Evolutionary conservation across 441 rosid species (phyloP).

Genomic region (Adansonia madagascariensis): DNA sequence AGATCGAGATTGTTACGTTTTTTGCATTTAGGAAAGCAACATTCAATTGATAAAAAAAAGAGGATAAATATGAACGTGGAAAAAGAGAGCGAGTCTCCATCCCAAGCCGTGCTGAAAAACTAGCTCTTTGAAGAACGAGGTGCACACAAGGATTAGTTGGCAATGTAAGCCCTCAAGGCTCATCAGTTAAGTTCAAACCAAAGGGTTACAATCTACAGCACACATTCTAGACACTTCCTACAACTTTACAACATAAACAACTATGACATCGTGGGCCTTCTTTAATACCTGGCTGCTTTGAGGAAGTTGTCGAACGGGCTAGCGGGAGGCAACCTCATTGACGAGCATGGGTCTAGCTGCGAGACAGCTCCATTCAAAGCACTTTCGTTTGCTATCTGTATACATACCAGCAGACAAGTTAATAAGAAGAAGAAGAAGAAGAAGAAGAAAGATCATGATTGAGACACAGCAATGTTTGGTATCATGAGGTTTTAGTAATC

Average conservation of each 20-base stretch:
- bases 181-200: not conserved
- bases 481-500: not conserved
- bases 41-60: not conserved
- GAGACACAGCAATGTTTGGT: not conserved
- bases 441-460: not conserved
- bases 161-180: not conserved
- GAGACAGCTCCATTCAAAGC: slow-evolving; percentile 32
- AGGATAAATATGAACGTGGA: not conserved
- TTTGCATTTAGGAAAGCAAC: not conserved
- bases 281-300: slow-evolving; percentile 76
- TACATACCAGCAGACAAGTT: not conserved
- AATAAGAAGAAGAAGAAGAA: not conserved
- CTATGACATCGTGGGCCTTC: not conserved
- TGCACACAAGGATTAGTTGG: slow-evolving; percentile 7
- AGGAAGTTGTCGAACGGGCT: slow-evolving; percentile 97
- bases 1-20: not conserved
- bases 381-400: slow-evolving; percentile 34
- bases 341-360: slow-evolving; percentile 50
- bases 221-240: slow-evolving; percentile 11
- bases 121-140: not conserved
- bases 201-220: not conserved
- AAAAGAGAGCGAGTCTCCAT: not conserved
- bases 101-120: not conserved
- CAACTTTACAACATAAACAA: slow-evolving; percentile 28
- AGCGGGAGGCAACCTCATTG: slow-evolving; percentile 87